Evolutionary conservation across 176 grass and related monocot species (phyloP).

Genomic region (Oryza punctata): DNA sequence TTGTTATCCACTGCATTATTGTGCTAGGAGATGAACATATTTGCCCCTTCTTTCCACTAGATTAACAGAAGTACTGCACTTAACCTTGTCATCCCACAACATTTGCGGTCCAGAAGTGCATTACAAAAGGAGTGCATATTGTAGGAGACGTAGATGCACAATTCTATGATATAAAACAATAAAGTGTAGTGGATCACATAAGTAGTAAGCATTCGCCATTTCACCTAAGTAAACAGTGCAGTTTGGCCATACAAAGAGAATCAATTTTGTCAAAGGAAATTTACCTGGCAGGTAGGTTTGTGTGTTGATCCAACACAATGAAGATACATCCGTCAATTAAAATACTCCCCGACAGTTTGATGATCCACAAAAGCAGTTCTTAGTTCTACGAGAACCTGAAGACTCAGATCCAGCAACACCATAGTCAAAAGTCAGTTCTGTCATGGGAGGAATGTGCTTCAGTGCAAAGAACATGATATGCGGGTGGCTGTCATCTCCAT

Average conservation of each 20-base stretch:
- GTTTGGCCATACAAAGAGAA: not conserved
- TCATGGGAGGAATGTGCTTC: slow-evolving; percentile 81
- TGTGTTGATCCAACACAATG: slow-evolving; percentile 27
- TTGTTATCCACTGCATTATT: not conserved
- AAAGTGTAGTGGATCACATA: not conserved
- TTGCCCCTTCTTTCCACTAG: slow-evolving; percentile 16
- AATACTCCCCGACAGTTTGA: slow-evolving; percentile 56
- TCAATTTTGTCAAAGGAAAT: slow-evolving; percentile 23
- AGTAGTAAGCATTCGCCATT: not conserved
- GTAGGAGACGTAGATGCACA: not conserved
- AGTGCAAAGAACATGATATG: slow-evolving; percentile 81
- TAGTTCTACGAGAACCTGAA: slow-evolving; percentile 39
- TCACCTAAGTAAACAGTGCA: not conserved
- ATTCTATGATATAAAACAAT: not conserved
- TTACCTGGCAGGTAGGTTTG: slow-evolving; percentile 35
- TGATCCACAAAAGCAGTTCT: slow-evolving; percentile 70
- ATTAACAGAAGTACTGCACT: not conserved
- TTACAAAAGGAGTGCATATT: not conserved
- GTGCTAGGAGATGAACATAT: slow-evolving; percentile 2
- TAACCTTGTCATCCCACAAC: slow-evolving; percentile 3
- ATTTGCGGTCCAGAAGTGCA: not conserved
- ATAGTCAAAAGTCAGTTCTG: slow-evolving; percentile 78
- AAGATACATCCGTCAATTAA: slow-evolving; percentile 39
- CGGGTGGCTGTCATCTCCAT: slow-evolving; percentile 60
- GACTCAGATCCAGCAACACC: slow-evolving; percentile 44